These are phyloP conservation scores for Aspergillus cavernicola DNA, from an alignment of 495 filamentous ascomycete genomes.

Conservation along the genomic window DNA sequence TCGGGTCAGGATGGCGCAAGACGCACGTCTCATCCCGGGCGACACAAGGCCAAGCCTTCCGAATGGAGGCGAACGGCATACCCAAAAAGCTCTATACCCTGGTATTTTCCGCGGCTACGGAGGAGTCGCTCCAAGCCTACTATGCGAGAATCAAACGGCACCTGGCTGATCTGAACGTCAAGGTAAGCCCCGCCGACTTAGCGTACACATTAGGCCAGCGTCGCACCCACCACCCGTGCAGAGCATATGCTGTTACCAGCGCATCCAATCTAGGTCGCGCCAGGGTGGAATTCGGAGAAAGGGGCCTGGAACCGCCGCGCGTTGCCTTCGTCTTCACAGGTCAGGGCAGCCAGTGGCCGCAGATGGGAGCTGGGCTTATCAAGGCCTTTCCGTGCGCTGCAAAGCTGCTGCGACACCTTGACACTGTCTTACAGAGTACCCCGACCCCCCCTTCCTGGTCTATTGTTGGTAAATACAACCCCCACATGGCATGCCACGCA, in stretches of 20 bases:
- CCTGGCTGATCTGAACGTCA: constrained; percentile 1
- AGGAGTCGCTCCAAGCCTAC: constrained; percentile 20
- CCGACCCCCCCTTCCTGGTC: too few relatives aligned
- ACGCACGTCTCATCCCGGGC: constrained; percentile 40
- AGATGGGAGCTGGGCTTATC: constrained; percentile 33
- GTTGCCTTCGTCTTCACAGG: constrained; percentile 42
- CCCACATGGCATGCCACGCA: too few relatives aligned
- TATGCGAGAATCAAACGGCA: constrained; percentile 16
- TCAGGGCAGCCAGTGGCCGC: constrained; percentile 43
- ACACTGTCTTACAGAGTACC: too few relatives aligned
- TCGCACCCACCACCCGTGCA: constrained; percentile 6
- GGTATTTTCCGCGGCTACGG: neutral
- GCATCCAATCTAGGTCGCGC: neutral
- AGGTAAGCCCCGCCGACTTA: too few relatives aligned
- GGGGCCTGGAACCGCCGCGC: neutral
- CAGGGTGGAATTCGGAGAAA: constrained; percentile 13
- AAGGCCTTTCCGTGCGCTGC: constrained; percentile 8
- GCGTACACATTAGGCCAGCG: constrained; percentile 19
- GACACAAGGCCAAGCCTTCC: constrained; percentile 8
- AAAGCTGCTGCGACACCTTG: too few relatives aligned
- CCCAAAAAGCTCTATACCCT: neutral
- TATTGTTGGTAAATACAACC: too few relatives aligned
- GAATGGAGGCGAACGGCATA: neutral
- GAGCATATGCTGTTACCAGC: constrained; percentile 8
- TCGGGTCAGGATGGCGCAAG: constrained; percentile 51